These are phyloP conservation scores for Aspergillus funiculosus DNA, from an alignment of 495 filamentous ascomycete species.

Conservation along the genomic window DNA sequence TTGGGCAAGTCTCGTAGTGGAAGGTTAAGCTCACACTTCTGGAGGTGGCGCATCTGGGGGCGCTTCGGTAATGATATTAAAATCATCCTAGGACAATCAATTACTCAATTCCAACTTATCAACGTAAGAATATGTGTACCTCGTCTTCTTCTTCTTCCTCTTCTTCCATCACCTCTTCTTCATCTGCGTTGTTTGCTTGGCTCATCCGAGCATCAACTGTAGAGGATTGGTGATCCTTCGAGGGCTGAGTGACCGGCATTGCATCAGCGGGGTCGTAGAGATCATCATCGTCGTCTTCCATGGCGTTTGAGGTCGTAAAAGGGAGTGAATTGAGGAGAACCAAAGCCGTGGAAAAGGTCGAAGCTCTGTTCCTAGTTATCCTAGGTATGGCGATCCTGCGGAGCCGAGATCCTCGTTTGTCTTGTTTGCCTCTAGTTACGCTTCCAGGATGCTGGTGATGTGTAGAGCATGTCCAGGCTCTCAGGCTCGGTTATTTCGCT, in stretches of 20 bases:
- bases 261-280: conserved; percentile 48
- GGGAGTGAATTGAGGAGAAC: conserved; percentile 17
- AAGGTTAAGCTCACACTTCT: conserved; percentile 41
- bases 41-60: conserved; percentile 64
- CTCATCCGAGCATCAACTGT: conserved; percentile 23
- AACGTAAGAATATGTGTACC: conserved; percentile 36
- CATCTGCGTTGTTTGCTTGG: conserved; percentile 57
- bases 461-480: background rate
- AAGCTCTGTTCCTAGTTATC: conserved; percentile 15
- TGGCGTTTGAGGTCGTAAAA: conserved; percentile 21
- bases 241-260: conserved; percentile 27
- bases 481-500: background rate
- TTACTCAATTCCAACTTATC: conserved; percentile 16
- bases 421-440: conserved; percentile 28
- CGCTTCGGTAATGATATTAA: conserved; percentile 93
- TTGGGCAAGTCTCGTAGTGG: background rate
- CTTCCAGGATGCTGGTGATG: background rate
- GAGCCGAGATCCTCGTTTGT: conserved; percentile 30
- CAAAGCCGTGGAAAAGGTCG: conserved; percentile 16
- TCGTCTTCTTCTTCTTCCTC: conserved; percentile 60
- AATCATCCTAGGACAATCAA: conserved; percentile 53
- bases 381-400: conserved; percentile 15
- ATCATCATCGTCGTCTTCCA: conserved; percentile 52
- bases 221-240: conserved; percentile 23
- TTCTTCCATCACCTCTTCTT: conserved; percentile 71